Conservation (phyloP, 2,329 filamentous ascomycete genomes). For the Hymenoscyphus fructigenus region DNA sequence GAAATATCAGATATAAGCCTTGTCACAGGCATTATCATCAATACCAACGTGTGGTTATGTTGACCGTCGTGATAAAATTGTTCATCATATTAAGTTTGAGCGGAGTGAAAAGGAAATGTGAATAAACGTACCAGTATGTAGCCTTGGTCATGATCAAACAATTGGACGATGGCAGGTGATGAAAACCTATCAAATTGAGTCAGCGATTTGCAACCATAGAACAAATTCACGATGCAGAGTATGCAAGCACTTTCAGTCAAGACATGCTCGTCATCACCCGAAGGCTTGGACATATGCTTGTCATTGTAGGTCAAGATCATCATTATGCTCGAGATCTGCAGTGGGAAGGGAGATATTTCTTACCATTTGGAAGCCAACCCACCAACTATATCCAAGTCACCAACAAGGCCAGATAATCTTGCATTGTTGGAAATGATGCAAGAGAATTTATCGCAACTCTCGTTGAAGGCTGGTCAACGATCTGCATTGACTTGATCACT, state of each 20-base stretch:
- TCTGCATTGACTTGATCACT: too few relatives aligned
- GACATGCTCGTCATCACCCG: constrained; percentile 54
- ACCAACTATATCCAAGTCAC: too few relatives aligned
- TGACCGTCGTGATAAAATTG: constrained; percentile 82
- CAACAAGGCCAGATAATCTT: too few relatives aligned
- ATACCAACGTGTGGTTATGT: constrained; percentile 69
- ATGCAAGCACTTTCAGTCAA: constrained; percentile 43
- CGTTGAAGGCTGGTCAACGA: too few relatives aligned
- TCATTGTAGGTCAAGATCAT: constrained; percentile 83
- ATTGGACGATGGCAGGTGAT: not conserved
- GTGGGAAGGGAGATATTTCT: not conserved
- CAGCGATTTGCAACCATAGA: constrained; percentile 17
- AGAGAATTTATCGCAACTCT: too few relatives aligned
- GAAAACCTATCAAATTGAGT: constrained; percentile 10
- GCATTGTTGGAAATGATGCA: too few relatives aligned
- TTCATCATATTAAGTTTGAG: constrained; percentile 61
- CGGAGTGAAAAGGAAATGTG: not conserved
- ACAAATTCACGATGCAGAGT: constrained; percentile 3
- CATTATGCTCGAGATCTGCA: constrained; percentile 50
- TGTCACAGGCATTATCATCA: constrained; percentile 83
- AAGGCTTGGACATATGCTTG: constrained; percentile 97
- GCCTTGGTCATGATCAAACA: not conserved
- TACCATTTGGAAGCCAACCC: not conserved
- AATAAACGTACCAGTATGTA: constrained; percentile 21
- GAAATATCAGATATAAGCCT: constrained; percentile 49